Conservation (phyloP, 306 rosid species). For the Corylus americana region DNA sequence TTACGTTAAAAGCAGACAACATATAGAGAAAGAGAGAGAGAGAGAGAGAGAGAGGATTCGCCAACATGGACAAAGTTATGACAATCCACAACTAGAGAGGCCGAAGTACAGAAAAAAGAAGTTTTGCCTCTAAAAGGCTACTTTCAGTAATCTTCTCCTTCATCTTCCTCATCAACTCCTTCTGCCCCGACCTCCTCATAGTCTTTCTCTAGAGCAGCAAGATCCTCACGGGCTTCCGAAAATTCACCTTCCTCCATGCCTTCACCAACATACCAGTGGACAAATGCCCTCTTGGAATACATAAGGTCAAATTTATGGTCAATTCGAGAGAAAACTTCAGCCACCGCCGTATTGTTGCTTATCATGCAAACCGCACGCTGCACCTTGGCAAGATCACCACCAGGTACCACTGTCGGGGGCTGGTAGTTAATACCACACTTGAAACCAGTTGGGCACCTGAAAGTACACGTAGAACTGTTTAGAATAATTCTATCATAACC, state of each 20-base stretch:
- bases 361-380: slow-evolving; percentile 74
- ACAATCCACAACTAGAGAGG: not conserved
- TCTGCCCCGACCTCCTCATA: slow-evolving; percentile 75
- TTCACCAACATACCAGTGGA: slow-evolving; percentile 83
- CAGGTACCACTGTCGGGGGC: slow-evolving; percentile 74
- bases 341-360: slow-evolving; percentile 72
- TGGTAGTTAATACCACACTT: slow-evolving; percentile 83
- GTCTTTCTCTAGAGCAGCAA: slow-evolving; percentile 79
- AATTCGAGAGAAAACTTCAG: slow-evolving; percentile 66
- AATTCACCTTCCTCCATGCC: slow-evolving; percentile 93
- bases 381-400: slow-evolving; percentile 79
- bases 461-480: slow-evolving; percentile 4
- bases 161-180: slow-evolving; percentile 50
- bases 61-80: not conserved
- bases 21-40: not conserved
- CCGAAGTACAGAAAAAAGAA: slow-evolving; percentile 7
- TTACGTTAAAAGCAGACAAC: not conserved
- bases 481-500: not conserved
- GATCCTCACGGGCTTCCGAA: slow-evolving; percentile 80
- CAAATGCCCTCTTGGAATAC: slow-evolving; percentile 76
- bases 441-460: slow-evolving; percentile 87
- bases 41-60: not conserved
- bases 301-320: slow-evolving; percentile 74
- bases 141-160: slow-evolving; percentile 43
- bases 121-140: not conserved